Percentiles rank a stretch among this genome's conserved stretches.
These are phyloP conservation scores for Umbelopsis vinacea DNA, from an alignment of 192 early-diverging fungal genomes.

Conservation along the genomic window DNA sequence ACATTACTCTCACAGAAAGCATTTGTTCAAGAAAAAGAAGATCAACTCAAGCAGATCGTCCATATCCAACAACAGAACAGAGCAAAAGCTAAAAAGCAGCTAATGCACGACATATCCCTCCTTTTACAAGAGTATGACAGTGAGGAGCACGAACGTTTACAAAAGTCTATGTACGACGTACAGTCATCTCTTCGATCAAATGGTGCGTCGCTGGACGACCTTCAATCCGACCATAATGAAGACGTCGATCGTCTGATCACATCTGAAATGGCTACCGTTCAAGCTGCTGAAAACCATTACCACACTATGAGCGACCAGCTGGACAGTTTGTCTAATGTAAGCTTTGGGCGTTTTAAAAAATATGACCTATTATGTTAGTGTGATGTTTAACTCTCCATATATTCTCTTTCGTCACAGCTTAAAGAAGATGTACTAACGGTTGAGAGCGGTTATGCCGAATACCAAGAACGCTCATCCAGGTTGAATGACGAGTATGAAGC, in stretches of 20 bases:
- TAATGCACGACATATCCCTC: slow-evolving; percentile 5
- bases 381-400: too few species aligned
- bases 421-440: neutral
- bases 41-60: slow-evolving; percentile 7
- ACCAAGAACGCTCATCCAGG: neutral
- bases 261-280: neutral
- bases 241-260: neutral
- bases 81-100: slow-evolving; percentile 8
- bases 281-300: slow-evolving; percentile 1
- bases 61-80: neutral
- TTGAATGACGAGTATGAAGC: neutral
- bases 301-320: neutral
- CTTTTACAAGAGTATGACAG: slow-evolving; percentile 1
- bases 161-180: neutral
- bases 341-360: neutral
- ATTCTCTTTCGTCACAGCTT: neutral
- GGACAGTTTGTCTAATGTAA: neutral
- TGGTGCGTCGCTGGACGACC: neutral
- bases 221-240: slow-evolving; percentile 2
- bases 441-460: neutral
- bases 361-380: too few species aligned
- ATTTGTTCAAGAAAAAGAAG: neutral
- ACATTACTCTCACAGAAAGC: neutral
- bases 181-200: neutral
- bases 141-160: neutral